A percentile compares a stretch with the other conserved stretches of the same genome.
phyloP scores from a whole-genome alignment of 108 stramenopile genomes.

The Fragilaria radians region DNA sequence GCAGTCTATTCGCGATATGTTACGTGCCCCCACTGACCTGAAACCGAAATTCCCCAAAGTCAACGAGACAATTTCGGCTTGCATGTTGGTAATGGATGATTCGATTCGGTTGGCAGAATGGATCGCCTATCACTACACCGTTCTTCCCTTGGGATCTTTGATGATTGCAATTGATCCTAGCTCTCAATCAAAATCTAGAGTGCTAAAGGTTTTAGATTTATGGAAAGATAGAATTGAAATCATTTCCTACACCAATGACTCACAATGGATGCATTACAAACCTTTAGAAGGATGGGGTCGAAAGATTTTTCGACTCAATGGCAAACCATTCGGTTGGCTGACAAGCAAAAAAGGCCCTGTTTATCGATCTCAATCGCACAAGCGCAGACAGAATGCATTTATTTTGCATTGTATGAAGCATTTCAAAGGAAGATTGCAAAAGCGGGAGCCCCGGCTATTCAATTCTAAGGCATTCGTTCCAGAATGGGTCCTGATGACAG shows the following conservation, averaged over 20 bases:
- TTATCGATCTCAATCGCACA: conserved; percentile 2
- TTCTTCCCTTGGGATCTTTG: conserved; percentile 23
- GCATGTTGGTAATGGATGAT: conserved; percentile 40
- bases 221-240: conserved; percentile 10
- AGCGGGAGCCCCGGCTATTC: not conserved
- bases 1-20: not conserved
- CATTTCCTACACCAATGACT: not conserved
- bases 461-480: not conserved
- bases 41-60: not conserved
- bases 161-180: conserved; percentile 26
- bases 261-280: not conserved
- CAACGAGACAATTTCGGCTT: conserved; percentile 16
- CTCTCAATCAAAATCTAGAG: conserved; percentile 8
- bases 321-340: not conserved
- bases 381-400: not conserved
- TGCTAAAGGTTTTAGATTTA: conserved; percentile 15
- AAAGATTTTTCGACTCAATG: not conserved
- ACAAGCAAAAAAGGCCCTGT: not conserved
- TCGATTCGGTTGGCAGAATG: conserved; percentile 37
- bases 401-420: not conserved
- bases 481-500: conserved; percentile 23
- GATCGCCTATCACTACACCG: conserved; percentile 52
- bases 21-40: not conserved
- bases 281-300: not conserved
- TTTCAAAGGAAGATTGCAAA: not conserved